phyloP scores from a whole-genome alignment of 1,284 basidiomycete species.

The Stereum hirsutum region DNA sequence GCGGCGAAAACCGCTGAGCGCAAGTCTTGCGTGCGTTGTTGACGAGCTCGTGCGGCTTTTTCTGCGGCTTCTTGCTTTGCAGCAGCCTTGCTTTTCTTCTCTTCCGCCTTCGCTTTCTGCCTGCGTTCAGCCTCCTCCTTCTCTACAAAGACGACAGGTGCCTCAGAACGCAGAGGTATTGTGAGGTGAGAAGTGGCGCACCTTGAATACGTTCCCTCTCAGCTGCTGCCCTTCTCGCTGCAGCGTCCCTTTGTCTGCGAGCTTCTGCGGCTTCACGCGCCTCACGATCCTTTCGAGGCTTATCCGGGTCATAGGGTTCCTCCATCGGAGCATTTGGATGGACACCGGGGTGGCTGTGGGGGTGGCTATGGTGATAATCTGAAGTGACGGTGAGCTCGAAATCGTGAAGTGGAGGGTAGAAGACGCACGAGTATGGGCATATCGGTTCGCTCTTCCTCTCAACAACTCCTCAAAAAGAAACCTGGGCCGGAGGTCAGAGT shows the following conservation, averaged over 20 bases:
- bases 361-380: conserved; percentile 11
- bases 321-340: conserved; percentile 14
- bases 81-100: conserved; percentile 46
- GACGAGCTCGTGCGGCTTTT: conserved; percentile 33
- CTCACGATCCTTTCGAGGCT: conserved; percentile 30
- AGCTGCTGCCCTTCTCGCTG: conserved; percentile 31
- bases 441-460: conserved; percentile 26
- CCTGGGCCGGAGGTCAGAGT: conserved; percentile 18
- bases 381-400: background rate
- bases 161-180: background rate
- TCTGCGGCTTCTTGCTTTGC: conserved; percentile 41
- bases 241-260: conserved; percentile 36
- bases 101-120: conserved; percentile 41
- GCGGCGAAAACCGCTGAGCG: conserved; percentile 57
- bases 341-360: too few relatives aligned
- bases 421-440: conserved; percentile 19
- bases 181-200: conserved; percentile 15
- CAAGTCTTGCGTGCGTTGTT: conserved; percentile 38
- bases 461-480: conserved; percentile 38
- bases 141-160: too few relatives aligned
- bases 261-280: conserved; percentile 44
- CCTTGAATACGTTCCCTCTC: conserved; percentile 46
- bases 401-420: background rate
- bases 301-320: background rate
- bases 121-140: conserved; percentile 45